Evolutionary conservation across 176 grass and related monocot genomes (phyloP).

Genomic region (Phyllostachys edulis): DNA sequence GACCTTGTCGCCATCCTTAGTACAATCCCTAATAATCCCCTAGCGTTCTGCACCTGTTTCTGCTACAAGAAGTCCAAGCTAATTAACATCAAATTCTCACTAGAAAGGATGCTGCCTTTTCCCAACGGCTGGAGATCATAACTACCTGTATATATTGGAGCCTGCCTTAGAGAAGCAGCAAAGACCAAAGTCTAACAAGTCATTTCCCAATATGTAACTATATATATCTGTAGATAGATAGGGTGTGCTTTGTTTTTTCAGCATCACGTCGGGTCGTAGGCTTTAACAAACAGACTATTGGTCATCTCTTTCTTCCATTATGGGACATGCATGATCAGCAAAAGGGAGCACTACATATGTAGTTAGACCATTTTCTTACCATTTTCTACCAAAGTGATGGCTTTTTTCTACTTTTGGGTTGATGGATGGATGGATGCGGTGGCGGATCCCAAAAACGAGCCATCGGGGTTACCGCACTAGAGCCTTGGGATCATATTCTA

Average conservation of each 20-base stretch:
- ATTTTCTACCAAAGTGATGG: not conserved
- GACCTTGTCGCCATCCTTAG: not conserved
- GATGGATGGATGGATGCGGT: not conserved
- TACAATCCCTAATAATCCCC: not conserved
- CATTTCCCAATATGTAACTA: not conserved
- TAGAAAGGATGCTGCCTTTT: not conserved
- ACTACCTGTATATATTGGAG: not conserved
- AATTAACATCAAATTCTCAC: not conserved
- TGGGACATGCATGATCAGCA: not conserved
- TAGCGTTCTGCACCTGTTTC: not conserved
- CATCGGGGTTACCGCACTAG: too few relatives aligned
- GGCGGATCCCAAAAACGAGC: too few relatives aligned
- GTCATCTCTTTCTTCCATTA: constrained; percentile 4
- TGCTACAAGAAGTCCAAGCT: not conserved
- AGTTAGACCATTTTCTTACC: not conserved
- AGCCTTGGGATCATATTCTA: too few relatives aligned
- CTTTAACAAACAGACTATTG: not conserved
- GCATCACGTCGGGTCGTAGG: not conserved
- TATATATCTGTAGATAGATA: not conserved
- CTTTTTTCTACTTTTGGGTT: not conserved
- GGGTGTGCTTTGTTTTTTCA: not conserved
- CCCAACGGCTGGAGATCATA: too few relatives aligned
- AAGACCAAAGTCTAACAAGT: not conserved
- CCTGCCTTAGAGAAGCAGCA: constrained; percentile 2
- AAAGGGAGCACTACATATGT: not conserved